phyloP scores from a whole-genome alignment of 2,329 filamentous ascomycete genomes.

The Cladosporium halotolerans region DNA sequence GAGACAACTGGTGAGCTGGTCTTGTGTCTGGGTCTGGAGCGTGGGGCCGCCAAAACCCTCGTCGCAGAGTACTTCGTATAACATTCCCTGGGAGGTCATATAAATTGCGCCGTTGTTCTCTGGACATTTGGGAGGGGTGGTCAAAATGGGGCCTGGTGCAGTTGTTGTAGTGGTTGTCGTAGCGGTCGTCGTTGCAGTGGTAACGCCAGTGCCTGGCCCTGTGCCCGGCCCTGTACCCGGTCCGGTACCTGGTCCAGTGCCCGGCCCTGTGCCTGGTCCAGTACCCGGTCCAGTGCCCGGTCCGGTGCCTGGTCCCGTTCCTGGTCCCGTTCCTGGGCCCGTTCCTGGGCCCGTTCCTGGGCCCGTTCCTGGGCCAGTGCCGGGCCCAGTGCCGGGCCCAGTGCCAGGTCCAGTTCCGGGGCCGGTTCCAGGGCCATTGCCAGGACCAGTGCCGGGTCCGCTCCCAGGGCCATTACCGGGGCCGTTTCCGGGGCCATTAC shows the following conservation, averaged over 20 bases:
- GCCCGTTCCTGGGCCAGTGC: not conserved
- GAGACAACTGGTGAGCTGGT: slow-evolving; percentile 23
- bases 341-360: not conserved
- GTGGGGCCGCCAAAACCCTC: slow-evolving; percentile 17
- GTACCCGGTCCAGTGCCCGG: not conserved
- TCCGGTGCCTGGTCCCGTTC: not conserved
- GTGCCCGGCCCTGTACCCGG: slow-evolving; percentile 12
- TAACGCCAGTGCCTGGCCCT: slow-evolving; percentile 7
- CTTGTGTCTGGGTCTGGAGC: slow-evolving; percentile 19
- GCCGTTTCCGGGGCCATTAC: not conserved
- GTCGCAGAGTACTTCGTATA: slow-evolving; percentile 25
- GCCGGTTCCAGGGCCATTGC: not conserved
- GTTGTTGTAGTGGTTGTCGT: slow-evolving; percentile 3
- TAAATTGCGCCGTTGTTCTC: slow-evolving; percentile 19
- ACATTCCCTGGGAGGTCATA: slow-evolving; percentile 20
- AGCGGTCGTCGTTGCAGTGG: not conserved
- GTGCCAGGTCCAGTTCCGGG: not conserved
- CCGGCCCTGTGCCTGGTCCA: slow-evolving; percentile 8
- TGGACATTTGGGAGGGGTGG: slow-evolving; percentile 22
- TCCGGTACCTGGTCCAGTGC: slow-evolving; percentile 13
- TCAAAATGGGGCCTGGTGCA: slow-evolving; percentile 3
- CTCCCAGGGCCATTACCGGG: not conserved
- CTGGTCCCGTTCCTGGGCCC: not conserved
- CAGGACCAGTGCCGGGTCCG: slow-evolving; percentile 5
- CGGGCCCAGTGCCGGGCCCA: not conserved